Percentiles rank a stretch among this genome's conserved stretches.
phyloP scores from a whole-genome alignment of 306 rosid genomes.

The Lathyrus oleraceus region DNA sequence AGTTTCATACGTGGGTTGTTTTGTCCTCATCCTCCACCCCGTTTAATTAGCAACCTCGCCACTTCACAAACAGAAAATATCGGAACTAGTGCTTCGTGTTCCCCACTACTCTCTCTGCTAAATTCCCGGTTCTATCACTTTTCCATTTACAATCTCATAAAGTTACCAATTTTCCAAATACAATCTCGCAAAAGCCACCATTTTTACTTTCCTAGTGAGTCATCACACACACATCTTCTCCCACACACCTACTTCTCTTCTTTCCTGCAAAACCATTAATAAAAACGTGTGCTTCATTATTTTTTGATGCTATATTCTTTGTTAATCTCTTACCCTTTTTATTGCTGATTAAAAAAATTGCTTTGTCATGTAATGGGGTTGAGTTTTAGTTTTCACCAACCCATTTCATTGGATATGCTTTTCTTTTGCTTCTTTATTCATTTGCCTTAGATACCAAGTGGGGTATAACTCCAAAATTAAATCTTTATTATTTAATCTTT shows the following conservation, averaged over 20 bases:
- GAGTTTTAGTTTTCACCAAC: conserved; percentile 28
- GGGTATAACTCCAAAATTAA: conserved; percentile 36
- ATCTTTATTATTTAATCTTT: conserved; percentile 9
- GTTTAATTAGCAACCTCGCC: not conserved
- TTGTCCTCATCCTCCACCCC: conserved; percentile 3
- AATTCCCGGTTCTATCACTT: not conserved
- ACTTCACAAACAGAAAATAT: conserved; percentile 19
- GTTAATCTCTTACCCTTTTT: conserved; percentile 8
- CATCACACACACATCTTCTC: conserved; percentile 5
- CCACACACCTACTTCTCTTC: not conserved
- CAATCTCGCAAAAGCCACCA: not conserved
- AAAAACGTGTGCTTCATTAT: conserved; percentile 31
- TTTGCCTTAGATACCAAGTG: conserved; percentile 39
- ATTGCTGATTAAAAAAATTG: conserved; percentile 14
- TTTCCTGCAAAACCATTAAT: not conserved
- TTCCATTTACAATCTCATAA: not conserved
- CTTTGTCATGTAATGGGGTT: conserved; percentile 21
- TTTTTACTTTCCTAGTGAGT: conserved; percentile 32
- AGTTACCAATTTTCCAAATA: not conserved
- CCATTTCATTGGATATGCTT: conserved; percentile 47
- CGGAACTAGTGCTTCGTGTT: conserved; percentile 27
- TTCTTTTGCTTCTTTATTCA: conserved; percentile 31
- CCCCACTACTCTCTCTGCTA: conserved; percentile 27
- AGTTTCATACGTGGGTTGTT: not conserved
- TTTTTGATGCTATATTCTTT: conserved; percentile 4